A percentile compares a stretch with the other conserved stretches of the same genome.
Conservation (phyloP, 306 rosid genomes). For the Quercus aquifolioides region DNA sequence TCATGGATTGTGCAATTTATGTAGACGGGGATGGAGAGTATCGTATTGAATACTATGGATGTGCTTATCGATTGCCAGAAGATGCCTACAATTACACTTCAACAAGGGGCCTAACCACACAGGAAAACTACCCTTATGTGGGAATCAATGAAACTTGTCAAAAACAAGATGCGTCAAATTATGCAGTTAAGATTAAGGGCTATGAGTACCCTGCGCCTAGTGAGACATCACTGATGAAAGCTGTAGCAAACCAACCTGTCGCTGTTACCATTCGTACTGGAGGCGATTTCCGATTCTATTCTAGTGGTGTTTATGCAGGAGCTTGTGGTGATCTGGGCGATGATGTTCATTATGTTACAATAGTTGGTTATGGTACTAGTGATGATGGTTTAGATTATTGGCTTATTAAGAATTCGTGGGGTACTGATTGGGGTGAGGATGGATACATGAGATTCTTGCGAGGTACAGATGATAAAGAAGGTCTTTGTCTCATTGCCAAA, state of each 20-base stretch:
- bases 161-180: neutral
- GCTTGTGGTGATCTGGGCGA: neutral
- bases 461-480: conserved; percentile 15
- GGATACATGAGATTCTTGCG: conserved; percentile 32
- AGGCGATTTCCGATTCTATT: neutral
- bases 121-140: conserved; percentile 1
- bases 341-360: neutral
- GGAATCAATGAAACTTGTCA: neutral
- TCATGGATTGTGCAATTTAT: conserved; percentile 3
- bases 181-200: neutral
- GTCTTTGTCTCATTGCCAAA: neutral
- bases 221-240: neutral
- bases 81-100: conserved; percentile 15
- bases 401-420: conserved; percentile 38
- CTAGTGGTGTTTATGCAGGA: neutral
- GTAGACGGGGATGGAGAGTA: neutral
- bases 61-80: neutral
- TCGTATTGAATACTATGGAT: accelerated
- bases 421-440: conserved; percentile 19
- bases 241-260: neutral
- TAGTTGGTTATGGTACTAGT: neutral
- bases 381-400: neutral
- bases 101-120: conserved; percentile 3
- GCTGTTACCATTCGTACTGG: neutral
- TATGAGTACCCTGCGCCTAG: neutral